Percentiles rank a stretch among this genome's conserved stretches.
Evolutionary conservation across 768 basidiomycete species (phyloP).

Genomic region (Suillus alpinus): DNA sequence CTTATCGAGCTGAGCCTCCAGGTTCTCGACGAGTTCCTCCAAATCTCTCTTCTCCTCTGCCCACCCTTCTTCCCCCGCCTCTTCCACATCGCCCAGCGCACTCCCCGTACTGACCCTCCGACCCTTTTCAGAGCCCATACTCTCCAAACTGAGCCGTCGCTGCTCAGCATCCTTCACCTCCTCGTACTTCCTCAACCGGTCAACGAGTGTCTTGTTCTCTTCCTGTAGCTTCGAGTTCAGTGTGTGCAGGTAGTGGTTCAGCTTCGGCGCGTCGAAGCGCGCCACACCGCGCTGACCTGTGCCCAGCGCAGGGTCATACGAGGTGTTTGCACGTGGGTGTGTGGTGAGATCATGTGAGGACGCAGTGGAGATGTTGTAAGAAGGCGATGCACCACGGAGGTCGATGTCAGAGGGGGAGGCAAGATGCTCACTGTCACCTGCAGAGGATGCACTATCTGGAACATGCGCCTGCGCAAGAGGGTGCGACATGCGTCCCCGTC

Average conservation of each 20-base stretch:
- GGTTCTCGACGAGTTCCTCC: slow-evolving; percentile 43
- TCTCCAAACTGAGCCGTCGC: slow-evolving; percentile 24
- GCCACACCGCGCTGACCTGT: slow-evolving; percentile 67
- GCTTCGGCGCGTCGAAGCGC: slow-evolving; percentile 79
- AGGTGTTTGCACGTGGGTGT: slow-evolving; percentile 77
- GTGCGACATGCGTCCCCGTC: slow-evolving; percentile 50
- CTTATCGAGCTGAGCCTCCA: slow-evolving; percentile 35
- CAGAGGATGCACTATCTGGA: slow-evolving; percentile 38
- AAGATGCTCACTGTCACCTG: slow-evolving; percentile 20
- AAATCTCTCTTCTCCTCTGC: slow-evolving; percentile 64
- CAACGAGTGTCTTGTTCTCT: slow-evolving; percentile 72
- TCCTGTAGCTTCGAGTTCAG: slow-evolving; percentile 81
- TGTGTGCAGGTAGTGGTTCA: slow-evolving; percentile 84
- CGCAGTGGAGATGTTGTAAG: slow-evolving; percentile 75
- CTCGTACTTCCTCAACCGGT: slow-evolving; percentile 51
- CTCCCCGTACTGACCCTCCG: slow-evolving; percentile 53
- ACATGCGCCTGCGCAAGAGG: slow-evolving; percentile 58
- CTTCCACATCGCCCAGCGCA: slow-evolving; percentile 57
- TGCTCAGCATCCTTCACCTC: slow-evolving; percentile 37
- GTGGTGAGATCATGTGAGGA: slow-evolving; percentile 88
- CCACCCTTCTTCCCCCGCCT: slow-evolving; percentile 63
- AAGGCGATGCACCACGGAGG: slow-evolving; percentile 47
- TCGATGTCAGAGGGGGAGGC: slow-evolving; percentile 46
- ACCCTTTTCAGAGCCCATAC: slow-evolving; percentile 28
- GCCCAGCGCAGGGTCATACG: slow-evolving; percentile 82